phyloP scores from a whole-genome alignment of 2,329 filamentous ascomycete species.

The Pyrenophora graminea region DNA sequence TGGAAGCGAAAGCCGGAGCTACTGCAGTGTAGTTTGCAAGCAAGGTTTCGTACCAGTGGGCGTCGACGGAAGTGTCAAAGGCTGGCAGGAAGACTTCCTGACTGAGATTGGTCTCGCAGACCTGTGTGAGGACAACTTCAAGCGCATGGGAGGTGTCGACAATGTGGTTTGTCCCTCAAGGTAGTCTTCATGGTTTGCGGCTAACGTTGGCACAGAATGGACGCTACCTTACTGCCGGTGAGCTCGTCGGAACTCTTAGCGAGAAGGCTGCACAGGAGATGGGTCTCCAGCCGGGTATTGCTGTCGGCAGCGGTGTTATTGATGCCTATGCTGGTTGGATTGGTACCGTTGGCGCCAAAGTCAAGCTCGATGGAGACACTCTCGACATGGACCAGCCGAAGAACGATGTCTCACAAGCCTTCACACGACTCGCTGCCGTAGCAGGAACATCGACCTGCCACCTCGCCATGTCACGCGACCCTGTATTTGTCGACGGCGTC shows the following conservation, averaged over 20 bases:
- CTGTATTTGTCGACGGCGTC: constrained; percentile 91
- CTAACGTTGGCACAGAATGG: constrained; percentile 73
- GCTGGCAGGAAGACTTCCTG: constrained; percentile 96
- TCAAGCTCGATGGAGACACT: constrained; percentile 70
- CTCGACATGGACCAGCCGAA: constrained; percentile 69
- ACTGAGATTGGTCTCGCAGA: constrained; percentile 84
- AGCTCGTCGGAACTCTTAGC: constrained; percentile 83
- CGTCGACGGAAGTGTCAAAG: constrained; percentile 94
- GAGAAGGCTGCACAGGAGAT: constrained; percentile 82
- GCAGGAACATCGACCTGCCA: constrained; percentile 98
- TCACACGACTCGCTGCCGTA: constrained; percentile 88
- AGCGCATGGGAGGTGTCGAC: constrained; percentile 90
- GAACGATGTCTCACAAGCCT: constrained; percentile 90
- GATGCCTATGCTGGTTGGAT: constrained; percentile 99
- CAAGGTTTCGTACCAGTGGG: constrained; percentile 97
- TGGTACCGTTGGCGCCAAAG: constrained; percentile 96
- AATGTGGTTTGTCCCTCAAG: constrained; percentile 74
- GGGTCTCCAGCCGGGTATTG: constrained; percentile 82
- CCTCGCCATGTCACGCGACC: constrained; percentile 89
- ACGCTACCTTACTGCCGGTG: constrained; percentile 86
- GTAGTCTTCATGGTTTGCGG: constrained; percentile 26
- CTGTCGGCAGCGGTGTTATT: constrained; percentile 94
- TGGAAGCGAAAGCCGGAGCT: constrained; percentile 87
- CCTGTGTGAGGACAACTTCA: constrained; percentile 82
- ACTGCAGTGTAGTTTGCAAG: constrained; percentile 96